Conservation (phyloP, 495 filamentous ascomycete species). For the Penicillium roqueforti region DNA sequence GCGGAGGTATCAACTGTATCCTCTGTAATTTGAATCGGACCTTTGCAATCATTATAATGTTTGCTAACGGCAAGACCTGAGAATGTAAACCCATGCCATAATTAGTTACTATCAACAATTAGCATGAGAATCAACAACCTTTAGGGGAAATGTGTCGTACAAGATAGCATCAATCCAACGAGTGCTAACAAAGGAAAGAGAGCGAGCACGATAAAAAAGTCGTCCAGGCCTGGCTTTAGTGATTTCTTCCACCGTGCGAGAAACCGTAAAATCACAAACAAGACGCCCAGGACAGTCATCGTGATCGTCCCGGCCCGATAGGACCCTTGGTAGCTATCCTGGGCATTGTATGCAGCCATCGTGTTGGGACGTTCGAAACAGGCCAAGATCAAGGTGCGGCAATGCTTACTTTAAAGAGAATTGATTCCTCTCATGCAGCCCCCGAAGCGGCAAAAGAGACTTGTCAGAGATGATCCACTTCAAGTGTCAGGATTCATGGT, state of each 20-base stretch:
- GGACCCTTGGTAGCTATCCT: conserved; percentile 8
- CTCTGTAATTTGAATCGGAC: not conserved
- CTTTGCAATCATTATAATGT: conserved; percentile 12
- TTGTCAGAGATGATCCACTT: not conserved
- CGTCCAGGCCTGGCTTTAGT: conserved; percentile 1
- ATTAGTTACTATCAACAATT: conserved; percentile 10
- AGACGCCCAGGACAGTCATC: conserved; percentile 11
- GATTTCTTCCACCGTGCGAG: conserved; percentile 9
- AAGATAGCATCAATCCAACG: conserved; percentile 3
- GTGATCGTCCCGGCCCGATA: conserved; percentile 10
- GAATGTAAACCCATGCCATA: conserved; percentile 16
- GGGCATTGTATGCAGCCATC: not conserved
- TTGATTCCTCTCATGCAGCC: not conserved
- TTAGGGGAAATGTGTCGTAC: not conserved
- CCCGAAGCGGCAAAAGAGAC: not conserved
- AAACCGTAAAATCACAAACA: conserved; percentile 14
- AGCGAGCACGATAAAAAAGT: conserved; percentile 13
- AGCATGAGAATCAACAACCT: not conserved
- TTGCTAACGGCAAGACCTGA: not conserved
- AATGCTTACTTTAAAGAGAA: not conserved
- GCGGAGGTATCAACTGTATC: not conserved
- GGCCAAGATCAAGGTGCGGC: not conserved
- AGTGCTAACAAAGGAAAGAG: conserved; percentile 7
- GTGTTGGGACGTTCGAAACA: not conserved
- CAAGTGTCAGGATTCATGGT: no score